Evolutionary conservation across 805 yeast species (phyloP).

Genomic region (Ogataea paraovalis): DNA sequence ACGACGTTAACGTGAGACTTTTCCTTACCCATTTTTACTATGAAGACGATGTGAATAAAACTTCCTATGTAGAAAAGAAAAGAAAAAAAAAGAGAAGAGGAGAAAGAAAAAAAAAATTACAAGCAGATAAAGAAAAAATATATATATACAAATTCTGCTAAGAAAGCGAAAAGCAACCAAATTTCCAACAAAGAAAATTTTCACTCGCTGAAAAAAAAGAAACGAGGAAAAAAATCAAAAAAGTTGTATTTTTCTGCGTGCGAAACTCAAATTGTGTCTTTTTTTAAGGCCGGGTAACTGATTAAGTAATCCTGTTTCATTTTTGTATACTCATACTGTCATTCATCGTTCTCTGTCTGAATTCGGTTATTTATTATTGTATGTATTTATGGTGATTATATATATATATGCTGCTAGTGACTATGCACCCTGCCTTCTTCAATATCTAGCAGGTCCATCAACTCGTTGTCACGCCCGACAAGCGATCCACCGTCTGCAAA

Average conservation of each 20-base stretch:
- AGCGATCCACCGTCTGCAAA: conserved; percentile 11
- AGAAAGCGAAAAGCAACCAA: neutral
- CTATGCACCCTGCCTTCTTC: conserved; percentile 5
- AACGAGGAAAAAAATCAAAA: neutral
- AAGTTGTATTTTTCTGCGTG: neutral
- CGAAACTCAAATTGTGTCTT: too few species aligned
- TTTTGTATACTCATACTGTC: too few species aligned
- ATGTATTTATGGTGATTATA: neutral
- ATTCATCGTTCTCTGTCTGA: too few species aligned
- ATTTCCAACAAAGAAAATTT: neutral
- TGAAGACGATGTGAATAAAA: neutral
- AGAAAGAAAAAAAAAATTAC: neutral
- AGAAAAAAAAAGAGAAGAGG: neutral
- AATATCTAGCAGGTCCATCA: conserved; percentile 36
- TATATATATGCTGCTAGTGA: neutral
- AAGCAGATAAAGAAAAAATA: too few species aligned
- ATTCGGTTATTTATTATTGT: neutral
- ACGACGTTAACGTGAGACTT: conserved; percentile 99
- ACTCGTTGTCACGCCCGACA: conserved; percentile 29
- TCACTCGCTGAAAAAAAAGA: neutral
- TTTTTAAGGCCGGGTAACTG: neutral
- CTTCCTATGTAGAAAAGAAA: too few species aligned
- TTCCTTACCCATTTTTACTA: conserved; percentile 4
- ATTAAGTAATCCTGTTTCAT: neutral
- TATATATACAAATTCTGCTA: too few species aligned